Base-by-base conservation (phyloP, 352 stramenopile species). In the Phytophthora cajani region DNA sequence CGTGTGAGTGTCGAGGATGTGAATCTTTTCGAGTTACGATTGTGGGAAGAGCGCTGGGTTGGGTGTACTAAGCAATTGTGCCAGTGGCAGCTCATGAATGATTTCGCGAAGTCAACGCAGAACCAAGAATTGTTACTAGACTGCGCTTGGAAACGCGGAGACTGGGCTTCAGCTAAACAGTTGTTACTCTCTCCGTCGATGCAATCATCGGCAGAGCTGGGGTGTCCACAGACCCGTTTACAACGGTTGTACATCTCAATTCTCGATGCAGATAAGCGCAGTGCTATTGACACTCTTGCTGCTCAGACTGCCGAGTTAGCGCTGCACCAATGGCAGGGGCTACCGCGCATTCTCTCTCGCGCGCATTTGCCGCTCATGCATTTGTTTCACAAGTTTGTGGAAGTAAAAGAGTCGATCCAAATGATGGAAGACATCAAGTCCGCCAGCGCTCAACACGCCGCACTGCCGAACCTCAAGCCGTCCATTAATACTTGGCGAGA, bases 401-500 rank as follows among this genome's bases (percentile, higher is more conserved):
- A 98, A 69, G 88, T 97, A 25, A 92, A 97, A 51, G 93, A 98
- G 64, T 97, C 90, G 40, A 93, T 97, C 32, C 85, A 96, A 59
- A 98, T 98, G 80, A 96, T 96, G 89, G 60, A 75, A 52, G 88
- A 97, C 40, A 94, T 97, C 38, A 95, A 95, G 64, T 71, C 84
- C 27, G 87, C 85, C n/a, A 95, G 84, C 51, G 75, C 87, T 38
- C 69, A 91, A 32, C 90, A 97, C 59, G 91, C 88, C n/a, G 58
- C 71, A 17, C 63, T 94, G 9, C 93, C 93, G 19, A 97, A 98
- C 55, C 80, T 98, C 36, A 97, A 97, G 68, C 85, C 90, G 27
- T 92, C 85, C 21, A 96, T 98, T 72, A 96, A 97, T 79, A 97
- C 90, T 55, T 98, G 94, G 94, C 79, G 93, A 49, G 92, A 98